phyloP scores from a whole-genome alignment of 2,329 filamentous ascomycete species.

The Sclerotinia borealis region DNA sequence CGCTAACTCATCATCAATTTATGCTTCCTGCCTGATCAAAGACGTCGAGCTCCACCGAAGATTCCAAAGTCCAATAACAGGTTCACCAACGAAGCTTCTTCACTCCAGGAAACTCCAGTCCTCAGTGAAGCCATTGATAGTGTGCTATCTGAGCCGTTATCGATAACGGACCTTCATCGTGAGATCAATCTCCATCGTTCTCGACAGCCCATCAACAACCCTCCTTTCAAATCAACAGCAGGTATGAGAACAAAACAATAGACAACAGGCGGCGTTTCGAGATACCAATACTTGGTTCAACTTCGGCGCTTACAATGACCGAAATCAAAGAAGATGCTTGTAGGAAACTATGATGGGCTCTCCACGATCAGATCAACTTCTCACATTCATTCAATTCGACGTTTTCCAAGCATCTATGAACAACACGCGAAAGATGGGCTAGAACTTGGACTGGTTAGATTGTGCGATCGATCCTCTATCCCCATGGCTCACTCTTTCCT shows the following conservation, averaged over 20 bases:
- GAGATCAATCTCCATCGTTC: background rate
- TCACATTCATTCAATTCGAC: slow-evolving; percentile 29
- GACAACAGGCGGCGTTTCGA: background rate
- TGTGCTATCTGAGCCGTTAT: background rate
- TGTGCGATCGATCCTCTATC: slow-evolving; percentile 31
- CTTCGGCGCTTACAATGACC: background rate
- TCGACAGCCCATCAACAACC: background rate
- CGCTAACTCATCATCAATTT: background rate
- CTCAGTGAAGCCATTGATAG: background rate
- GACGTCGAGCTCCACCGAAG: background rate
- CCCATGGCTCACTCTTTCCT: slow-evolving; percentile 30
- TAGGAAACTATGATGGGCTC: background rate
- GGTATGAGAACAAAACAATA: background rate
- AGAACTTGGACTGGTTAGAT: slow-evolving; percentile 8
- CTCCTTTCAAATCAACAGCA: background rate
- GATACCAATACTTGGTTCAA: background rate
- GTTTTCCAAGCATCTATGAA: slow-evolving; percentile 34
- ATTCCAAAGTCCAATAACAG: background rate
- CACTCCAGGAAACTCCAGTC: background rate
- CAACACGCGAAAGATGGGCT: slow-evolving; percentile 31
- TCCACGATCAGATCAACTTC: background rate
- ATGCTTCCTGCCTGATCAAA: background rate
- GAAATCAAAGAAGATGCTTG: background rate
- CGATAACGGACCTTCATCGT: background rate
- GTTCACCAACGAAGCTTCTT: background rate